Evolutionary conservation across 805 yeast species (phyloP).

Genomic region (Ogataea siamensis): DNA sequence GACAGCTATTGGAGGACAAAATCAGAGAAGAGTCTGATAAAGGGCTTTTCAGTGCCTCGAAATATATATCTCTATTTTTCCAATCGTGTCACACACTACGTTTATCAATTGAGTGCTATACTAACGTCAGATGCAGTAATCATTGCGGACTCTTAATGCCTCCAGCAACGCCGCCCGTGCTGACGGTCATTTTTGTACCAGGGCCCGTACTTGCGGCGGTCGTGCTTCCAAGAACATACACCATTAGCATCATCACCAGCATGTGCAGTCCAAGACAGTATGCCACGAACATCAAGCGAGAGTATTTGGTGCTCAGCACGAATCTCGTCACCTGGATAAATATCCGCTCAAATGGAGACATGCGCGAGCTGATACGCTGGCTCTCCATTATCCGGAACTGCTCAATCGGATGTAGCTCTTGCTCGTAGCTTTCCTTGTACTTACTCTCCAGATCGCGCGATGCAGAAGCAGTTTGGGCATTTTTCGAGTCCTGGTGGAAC

Average conservation of each 20-base stretch:
- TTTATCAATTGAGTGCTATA: too few relatives aligned
- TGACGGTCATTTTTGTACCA: slow-evolving; percentile 19
- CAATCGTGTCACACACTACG: too few relatives aligned
- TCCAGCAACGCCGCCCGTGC: slow-evolving; percentile 30
- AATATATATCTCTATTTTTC: too few relatives aligned
- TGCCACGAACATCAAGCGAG: slow-evolving; percentile 67
- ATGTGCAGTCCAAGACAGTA: slow-evolving; percentile 78
- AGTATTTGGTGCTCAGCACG: slow-evolving; percentile 68
- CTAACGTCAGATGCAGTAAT: too few relatives aligned
- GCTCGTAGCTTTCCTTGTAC: slow-evolving; percentile 67
- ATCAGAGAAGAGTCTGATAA: too few relatives aligned
- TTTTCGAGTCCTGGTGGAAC: slow-evolving; percentile 39
- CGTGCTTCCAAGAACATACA: slow-evolving; percentile 44
- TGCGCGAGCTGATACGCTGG: slow-evolving; percentile 65
- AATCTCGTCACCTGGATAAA: slow-evolving; percentile 70
- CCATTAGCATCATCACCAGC: slow-evolving; percentile 62
- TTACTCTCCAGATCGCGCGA: slow-evolving; percentile 48
- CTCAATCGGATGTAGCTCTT: slow-evolving; percentile 78
- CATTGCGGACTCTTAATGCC: not conserved
- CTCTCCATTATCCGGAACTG: slow-evolving; percentile 76
- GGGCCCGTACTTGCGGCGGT: slow-evolving; percentile 8
- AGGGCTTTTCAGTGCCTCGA: too few relatives aligned
- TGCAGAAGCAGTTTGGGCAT: slow-evolving; percentile 26
- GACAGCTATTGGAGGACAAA: too few relatives aligned
- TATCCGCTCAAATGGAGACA: slow-evolving; percentile 78